Conservation (phyloP, 2,329 filamentous ascomycete species). For the Sporothrix humicola region DNA sequence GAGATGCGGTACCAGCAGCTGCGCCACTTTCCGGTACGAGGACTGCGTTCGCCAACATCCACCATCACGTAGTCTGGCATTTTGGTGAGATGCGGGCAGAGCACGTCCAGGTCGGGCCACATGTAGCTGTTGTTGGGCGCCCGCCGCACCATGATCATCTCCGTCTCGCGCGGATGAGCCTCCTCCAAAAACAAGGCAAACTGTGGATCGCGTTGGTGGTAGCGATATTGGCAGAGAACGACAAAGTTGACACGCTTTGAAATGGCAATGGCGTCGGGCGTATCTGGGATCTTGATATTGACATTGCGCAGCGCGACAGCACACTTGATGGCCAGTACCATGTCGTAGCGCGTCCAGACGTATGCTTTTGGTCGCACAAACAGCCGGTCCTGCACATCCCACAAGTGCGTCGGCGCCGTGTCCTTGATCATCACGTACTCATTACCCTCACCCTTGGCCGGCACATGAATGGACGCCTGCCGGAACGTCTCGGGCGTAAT, state of each 20-base stretch:
- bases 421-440: conserved; percentile 18
- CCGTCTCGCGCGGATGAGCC: conserved; percentile 26
- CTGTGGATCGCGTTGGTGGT: not conserved
- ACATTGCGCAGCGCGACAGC: not conserved
- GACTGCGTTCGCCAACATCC: not conserved
- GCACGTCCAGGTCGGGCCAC: conserved; percentile 30
- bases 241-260: conserved; percentile 25
- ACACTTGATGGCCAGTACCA: conserved; percentile 33
- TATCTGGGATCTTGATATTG: not conserved
- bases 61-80: conserved; percentile 23
- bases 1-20: conserved; percentile 30
- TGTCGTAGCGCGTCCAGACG: conserved; percentile 32
- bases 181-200: conserved; percentile 29
- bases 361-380: conserved; percentile 34
- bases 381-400: conserved; percentile 34
- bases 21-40: not conserved
- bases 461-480: conserved; percentile 24
- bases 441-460: not conserved
- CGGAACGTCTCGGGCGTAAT: conserved; percentile 22
- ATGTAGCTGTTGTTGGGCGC: conserved; percentile 28
- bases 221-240: conserved; percentile 31
- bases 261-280: not conserved
- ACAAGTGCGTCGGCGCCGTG: conserved; percentile 31
- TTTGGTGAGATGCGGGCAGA: conserved; percentile 7
- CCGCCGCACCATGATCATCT: conserved; percentile 32